A percentile compares a stretch with the other conserved stretches of the same genome.
Evolutionary conservation across 2,329 filamentous ascomycete genomes (phyloP).

Genomic region (Monosporascus sp.): DNA sequence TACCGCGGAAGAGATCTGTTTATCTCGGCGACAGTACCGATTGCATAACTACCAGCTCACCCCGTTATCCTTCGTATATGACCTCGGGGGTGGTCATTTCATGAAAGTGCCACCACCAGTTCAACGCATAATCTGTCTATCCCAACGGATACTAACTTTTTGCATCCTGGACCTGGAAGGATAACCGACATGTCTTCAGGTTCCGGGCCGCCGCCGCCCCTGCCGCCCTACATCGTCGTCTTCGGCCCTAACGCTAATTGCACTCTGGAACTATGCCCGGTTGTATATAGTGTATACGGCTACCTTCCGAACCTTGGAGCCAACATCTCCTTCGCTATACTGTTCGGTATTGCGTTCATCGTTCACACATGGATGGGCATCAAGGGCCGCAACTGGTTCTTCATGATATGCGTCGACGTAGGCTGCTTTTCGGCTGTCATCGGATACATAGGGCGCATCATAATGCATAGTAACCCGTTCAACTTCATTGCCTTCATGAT

Average conservation of each 20-base stretch:
- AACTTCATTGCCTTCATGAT: conserved; percentile 55
- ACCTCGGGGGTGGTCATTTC: no score
- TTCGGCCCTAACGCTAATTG: conserved; percentile 46
- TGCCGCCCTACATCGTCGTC: background rate
- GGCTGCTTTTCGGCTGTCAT: conserved; percentile 54
- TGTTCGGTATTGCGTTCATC: conserved; percentile 42
- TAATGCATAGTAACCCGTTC: conserved; percentile 54
- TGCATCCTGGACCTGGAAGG: background rate
- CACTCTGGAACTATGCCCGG: conserved; percentile 41
- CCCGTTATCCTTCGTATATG: no score
- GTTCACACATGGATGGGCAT: conserved; percentile 40
- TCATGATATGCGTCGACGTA: conserved; percentile 45
- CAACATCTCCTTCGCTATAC: conserved; percentile 35
- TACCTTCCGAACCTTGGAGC: conserved; percentile 41
- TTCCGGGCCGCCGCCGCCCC: background rate
- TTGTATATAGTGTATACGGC: conserved; percentile 39
- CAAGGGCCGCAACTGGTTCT: conserved; percentile 42
- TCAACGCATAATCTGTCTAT: no score
- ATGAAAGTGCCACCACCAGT: no score
- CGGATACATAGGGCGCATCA: conserved; percentile 56
- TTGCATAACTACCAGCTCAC: no score
- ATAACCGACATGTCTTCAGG: background rate
- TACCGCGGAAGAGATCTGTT: no score
- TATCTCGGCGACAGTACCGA: no score
- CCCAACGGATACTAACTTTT: no score